Conservation (phyloP, 257 asterid species). For the Salvia splendens region DNA sequence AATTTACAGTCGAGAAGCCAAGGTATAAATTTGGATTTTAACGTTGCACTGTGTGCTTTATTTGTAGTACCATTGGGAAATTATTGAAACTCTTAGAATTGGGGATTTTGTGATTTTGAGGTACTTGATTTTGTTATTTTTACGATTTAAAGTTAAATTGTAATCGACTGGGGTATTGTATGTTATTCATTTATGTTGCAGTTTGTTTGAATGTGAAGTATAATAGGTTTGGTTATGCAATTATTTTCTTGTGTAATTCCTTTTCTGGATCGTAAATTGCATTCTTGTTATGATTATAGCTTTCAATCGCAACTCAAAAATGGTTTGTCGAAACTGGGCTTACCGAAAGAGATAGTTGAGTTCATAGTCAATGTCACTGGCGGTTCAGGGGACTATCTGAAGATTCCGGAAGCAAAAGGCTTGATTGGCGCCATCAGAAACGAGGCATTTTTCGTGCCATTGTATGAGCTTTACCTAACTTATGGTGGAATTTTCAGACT, state of each 20-base stretch:
- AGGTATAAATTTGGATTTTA: slow-evolving; percentile 42
- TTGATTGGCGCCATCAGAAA: slow-evolving; percentile 54
- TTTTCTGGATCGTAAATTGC: slow-evolving; percentile 21
- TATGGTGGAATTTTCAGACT: slow-evolving; percentile 92
- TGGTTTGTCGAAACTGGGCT: slow-evolving; percentile 66
- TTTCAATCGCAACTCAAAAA: slow-evolving; percentile 58
- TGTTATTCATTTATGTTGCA: not conserved
- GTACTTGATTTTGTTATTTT: not conserved
- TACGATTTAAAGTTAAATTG: not conserved
- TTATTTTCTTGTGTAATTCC: not conserved
- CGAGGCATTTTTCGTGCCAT: slow-evolving; percentile 87
- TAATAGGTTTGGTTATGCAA: slow-evolving; percentile 9
- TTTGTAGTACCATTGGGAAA: slow-evolving; percentile 2
- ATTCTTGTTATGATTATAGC: slow-evolving; percentile 41
- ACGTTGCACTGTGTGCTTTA: slow-evolving; percentile 20
- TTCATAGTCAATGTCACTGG: slow-evolving; percentile 52
- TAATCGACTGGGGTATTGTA: not conserved
- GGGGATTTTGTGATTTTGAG: slow-evolving; percentile 13
- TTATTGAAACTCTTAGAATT: not conserved
- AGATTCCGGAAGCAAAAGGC: slow-evolving; percentile 91
- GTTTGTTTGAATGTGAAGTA: not conserved
- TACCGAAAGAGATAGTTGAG: slow-evolving; percentile 63
- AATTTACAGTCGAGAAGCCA: slow-evolving; percentile 68
- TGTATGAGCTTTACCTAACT: slow-evolving; percentile 79
- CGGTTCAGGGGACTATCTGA: slow-evolving; percentile 46